phyloP scores from a whole-genome alignment of 139 green algal species.

The Penium margaritaceum region DNA sequence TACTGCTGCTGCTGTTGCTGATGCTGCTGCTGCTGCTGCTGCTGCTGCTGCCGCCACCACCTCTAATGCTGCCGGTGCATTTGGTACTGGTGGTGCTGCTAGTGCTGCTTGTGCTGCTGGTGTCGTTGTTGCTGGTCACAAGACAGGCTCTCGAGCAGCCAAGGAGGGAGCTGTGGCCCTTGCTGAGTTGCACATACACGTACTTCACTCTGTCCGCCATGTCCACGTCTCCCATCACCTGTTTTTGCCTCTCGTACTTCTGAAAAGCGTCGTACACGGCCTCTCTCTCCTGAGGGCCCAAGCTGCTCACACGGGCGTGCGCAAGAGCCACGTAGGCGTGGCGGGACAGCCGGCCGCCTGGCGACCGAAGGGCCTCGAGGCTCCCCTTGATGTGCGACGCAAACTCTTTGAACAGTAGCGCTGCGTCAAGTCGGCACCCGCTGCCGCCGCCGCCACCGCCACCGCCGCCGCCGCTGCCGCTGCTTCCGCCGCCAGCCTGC shows the following conservation, averaged over 20 bases:
- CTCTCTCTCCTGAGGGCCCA: slow-evolving; percentile 48
- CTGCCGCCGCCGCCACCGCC: no score
- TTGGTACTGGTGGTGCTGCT: not conserved
- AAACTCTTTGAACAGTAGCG: slow-evolving; percentile 59
- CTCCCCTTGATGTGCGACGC: slow-evolving; percentile 70
- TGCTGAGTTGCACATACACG: slow-evolving; percentile 20
- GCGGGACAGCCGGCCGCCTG: slow-evolving; percentile 50
- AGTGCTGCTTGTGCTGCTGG: not conserved
- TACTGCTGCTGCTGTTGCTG: no score
- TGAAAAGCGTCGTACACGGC: slow-evolving; percentile 61
- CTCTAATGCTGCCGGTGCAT: no score
- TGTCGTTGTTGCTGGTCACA: not conserved
- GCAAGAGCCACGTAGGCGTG: slow-evolving; percentile 57
- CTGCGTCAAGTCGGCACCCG: slow-evolving; percentile 26
- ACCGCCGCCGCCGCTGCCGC: no score
- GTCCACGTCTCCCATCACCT: slow-evolving; percentile 4
- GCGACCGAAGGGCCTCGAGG: slow-evolving; percentile 50
- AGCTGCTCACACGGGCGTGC: slow-evolving; percentile 65
- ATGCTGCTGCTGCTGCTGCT: no score
- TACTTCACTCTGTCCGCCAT: slow-evolving; percentile 16
- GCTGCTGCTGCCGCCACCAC: no score
- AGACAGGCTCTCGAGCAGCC: no score
- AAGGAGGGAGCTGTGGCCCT: not conserved
- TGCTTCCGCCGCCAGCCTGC: no score
- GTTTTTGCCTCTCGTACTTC: slow-evolving; percentile 54